Conservation (phyloP, 2,329 filamentous ascomycete species). For the Aspergillus awamori region DNA sequence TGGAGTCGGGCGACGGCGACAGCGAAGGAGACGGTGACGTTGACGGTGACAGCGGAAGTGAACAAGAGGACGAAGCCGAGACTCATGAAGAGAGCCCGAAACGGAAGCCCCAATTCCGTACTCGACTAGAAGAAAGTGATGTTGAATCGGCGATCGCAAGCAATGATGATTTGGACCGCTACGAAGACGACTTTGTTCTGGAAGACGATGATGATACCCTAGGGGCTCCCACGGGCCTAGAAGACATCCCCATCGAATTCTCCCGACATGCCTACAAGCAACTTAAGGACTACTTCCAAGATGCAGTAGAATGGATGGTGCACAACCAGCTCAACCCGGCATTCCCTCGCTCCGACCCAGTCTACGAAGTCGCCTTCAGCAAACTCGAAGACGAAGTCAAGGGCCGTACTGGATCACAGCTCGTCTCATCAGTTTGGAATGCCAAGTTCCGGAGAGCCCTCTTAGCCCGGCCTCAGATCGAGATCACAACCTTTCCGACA, state of each 20-base stretch:
- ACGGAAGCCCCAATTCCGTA: slow-evolving; percentile 19
- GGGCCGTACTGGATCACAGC: slow-evolving; percentile 70
- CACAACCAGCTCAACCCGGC: slow-evolving; percentile 75
- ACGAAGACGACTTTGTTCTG: slow-evolving; percentile 67
- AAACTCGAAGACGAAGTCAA: slow-evolving; percentile 73
- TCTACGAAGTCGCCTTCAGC: slow-evolving; percentile 70
- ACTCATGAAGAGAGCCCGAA: slow-evolving; percentile 21
- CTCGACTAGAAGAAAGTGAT: slow-evolving; percentile 33
- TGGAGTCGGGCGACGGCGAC: slow-evolving; percentile 28
- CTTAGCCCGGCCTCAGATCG: slow-evolving; percentile 65
- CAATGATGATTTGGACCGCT: slow-evolving; percentile 55
- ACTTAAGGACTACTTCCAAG: slow-evolving; percentile 71
- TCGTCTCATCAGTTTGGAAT: slow-evolving; percentile 72
- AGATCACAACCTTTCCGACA: slow-evolving; percentile 50
- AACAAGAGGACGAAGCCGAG: slow-evolving; percentile 21
- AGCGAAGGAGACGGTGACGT: slow-evolving; percentile 25
- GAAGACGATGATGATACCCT: slow-evolving; percentile 63
- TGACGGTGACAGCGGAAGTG: slow-evolving; percentile 18
- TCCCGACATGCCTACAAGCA: slow-evolving; percentile 68
- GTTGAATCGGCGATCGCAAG: slow-evolving; percentile 30
- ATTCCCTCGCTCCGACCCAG: slow-evolving; percentile 63
- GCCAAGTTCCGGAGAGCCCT: slow-evolving; percentile 67
- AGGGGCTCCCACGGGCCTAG: slow-evolving; percentile 55
- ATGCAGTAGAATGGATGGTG: slow-evolving; percentile 78
- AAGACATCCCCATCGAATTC: slow-evolving; percentile 69